These are phyloP conservation scores for Raddia distichophylla DNA, from an alignment of 176 grass and related monocot genomes.

Conservation along the genomic window DNA sequence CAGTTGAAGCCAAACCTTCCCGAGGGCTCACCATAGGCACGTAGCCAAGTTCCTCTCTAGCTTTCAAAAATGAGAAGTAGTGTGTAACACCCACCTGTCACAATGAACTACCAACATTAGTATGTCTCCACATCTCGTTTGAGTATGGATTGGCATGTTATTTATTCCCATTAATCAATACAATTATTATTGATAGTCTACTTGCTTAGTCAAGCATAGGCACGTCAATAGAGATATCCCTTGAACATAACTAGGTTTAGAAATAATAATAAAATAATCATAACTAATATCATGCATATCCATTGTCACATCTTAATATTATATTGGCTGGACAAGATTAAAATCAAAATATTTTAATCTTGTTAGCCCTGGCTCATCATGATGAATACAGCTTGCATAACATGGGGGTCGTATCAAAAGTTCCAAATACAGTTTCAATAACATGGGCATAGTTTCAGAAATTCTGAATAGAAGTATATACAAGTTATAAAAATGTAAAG, in stretches of 20 bases:
- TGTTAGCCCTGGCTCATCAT: neutral
- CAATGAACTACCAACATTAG: conserved; percentile 31
- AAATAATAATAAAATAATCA: conserved; percentile 10
- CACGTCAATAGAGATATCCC: neutral
- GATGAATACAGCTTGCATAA: conserved; percentile 3
- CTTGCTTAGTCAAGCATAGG: conserved; percentile 2
- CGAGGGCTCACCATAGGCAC: conserved; percentile 64
- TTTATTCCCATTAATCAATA: conserved; percentile 35
- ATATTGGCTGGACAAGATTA: conserved; percentile 4
- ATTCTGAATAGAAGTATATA: neutral
- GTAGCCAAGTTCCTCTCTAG: conserved; percentile 79
- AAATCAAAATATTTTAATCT: conserved; percentile 2
- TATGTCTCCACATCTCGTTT: neutral
- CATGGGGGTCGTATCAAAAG: neutral
- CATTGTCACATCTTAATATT: neutral
- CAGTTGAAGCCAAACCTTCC: conserved; percentile 66
- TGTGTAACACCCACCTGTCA: conserved; percentile 86
- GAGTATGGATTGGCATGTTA: neutral
- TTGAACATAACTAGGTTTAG: neutral
- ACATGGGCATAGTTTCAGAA: neutral
- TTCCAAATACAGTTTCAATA: neutral
- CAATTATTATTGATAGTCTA: conserved; percentile 4
- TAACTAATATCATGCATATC: neutral
- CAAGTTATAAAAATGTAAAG: neutral
- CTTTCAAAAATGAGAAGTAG: conserved; percentile 84